Conservation (phyloP, 1,139 yeast genomes). For the Geotrichum aggregatum region DNA sequence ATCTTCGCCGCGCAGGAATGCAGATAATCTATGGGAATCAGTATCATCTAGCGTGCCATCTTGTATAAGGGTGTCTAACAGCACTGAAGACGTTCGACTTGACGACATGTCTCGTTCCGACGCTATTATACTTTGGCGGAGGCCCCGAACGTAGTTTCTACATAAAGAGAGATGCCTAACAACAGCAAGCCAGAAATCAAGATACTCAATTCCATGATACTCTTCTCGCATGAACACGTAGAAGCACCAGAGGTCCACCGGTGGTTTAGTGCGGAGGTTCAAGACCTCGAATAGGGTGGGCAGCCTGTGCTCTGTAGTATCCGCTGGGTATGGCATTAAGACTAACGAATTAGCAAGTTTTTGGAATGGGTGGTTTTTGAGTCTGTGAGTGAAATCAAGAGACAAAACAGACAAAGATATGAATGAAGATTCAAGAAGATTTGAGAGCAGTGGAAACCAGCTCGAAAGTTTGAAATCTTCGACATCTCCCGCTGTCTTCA, state of each 20-base stretch:
- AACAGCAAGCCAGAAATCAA: conserved; percentile 82
- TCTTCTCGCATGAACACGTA: conserved; percentile 85
- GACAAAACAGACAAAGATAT: too few species aligned
- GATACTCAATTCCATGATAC: conserved; percentile 70
- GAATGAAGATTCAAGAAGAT: too few species aligned
- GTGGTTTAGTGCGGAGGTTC: conserved; percentile 73
- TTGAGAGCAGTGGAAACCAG: too few species aligned
- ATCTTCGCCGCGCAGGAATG: conserved; percentile 53
- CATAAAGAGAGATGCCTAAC: conserved; percentile 83
- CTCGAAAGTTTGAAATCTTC: too few species aligned
- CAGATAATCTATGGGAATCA: conserved; percentile 51
- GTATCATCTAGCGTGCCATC: conserved; percentile 52
- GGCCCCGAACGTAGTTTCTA: conserved; percentile 75
- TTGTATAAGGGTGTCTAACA: conserved; percentile 51
- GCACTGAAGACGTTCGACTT: conserved; percentile 48
- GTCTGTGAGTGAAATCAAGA: too few species aligned
- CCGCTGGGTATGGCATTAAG: not conserved
- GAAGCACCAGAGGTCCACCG: conserved; percentile 87
- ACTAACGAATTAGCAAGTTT: too few species aligned
- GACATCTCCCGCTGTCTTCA: too few species aligned
- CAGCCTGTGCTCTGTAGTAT: conserved; percentile 44
- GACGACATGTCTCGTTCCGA: conserved; percentile 30
- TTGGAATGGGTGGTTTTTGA: not conserved
- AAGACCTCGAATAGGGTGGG: conserved; percentile 90
- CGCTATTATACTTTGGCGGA: conserved; percentile 48